Evolutionary conservation across 2,329 filamentous ascomycete genomes (phyloP).

Genomic region (Neoascochyta sp.): DNA sequence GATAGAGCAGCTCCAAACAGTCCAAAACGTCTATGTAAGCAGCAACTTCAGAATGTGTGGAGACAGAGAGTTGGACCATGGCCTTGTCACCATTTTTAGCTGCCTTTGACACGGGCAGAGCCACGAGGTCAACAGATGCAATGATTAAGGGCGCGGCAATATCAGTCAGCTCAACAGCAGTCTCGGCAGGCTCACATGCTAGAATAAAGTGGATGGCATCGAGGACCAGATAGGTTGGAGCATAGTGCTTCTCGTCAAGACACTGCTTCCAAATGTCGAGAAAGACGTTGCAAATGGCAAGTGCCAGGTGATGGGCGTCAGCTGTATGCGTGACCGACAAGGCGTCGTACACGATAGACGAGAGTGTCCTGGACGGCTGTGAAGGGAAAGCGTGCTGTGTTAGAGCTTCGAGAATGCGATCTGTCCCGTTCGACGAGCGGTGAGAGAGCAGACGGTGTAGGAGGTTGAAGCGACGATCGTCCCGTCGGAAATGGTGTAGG

Average conservation of each 20-base stretch:
- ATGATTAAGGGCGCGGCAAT: constrained; percentile 50
- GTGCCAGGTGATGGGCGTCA: constrained; percentile 54
- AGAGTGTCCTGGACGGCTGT: constrained; percentile 51
- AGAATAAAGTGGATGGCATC: constrained; percentile 63
- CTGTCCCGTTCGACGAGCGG: constrained; percentile 51
- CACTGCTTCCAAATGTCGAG: constrained; percentile 67
- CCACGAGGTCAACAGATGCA: constrained; percentile 53
- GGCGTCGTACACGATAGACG: constrained; percentile 64
- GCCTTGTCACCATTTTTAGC: constrained; percentile 27
- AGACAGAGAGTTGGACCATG: constrained; percentile 22
- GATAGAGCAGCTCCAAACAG: constrained; percentile 64
- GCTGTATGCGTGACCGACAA: constrained; percentile 54
- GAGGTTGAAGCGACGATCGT: constrained; percentile 41
- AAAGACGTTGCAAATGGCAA: constrained; percentile 62
- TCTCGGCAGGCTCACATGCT: constrained; percentile 56
- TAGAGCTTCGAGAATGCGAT: constrained; percentile 65
- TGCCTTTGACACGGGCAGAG: constrained; percentile 45
- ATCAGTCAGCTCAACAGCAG: constrained; percentile 58
- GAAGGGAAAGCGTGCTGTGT: constrained; percentile 64
- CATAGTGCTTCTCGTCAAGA: constrained; percentile 59
- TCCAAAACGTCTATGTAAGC: constrained; percentile 61
- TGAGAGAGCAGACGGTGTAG: constrained; percentile 65
- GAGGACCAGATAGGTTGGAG: constrained; percentile 62
- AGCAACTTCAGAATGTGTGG: constrained; percentile 46
- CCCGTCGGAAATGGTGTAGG: constrained; percentile 37